These are phyloP conservation scores for Triangularia verruculosa DNA, from an alignment of 2,329 filamentous ascomycete genomes.

Conservation along the genomic window DNA sequence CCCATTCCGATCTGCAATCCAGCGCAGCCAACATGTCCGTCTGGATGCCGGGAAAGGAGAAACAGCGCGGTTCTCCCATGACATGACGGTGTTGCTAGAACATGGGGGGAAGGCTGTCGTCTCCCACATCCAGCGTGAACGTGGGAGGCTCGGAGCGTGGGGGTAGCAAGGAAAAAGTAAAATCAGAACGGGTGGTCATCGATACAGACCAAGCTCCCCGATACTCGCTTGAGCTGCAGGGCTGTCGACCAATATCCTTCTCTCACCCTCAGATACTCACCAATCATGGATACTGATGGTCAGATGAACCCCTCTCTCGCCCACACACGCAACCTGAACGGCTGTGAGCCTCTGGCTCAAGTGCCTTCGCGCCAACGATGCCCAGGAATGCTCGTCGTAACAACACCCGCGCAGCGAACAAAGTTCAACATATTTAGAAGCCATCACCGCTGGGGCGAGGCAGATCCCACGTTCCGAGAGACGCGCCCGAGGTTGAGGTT, in stretches of 20 bases:
- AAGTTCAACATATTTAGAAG: not conserved
- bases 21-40: not conserved
- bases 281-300: conserved; percentile 1
- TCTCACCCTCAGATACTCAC: not conserved
- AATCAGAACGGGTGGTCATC: conserved; percentile 9
- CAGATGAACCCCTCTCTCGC: not conserved
- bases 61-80: not conserved
- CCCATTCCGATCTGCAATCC: not conserved
- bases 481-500: not conserved
- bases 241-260: not conserved
- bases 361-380: not conserved
- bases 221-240: conserved; percentile 18
- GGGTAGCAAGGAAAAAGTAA: conserved; percentile 9
- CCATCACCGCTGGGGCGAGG: not conserved
- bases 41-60: not conserved
- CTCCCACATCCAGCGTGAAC: not conserved
- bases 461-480: conserved; percentile 1
- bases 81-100: conserved; percentile 9
- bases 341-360: not conserved
- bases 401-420: not conserved
- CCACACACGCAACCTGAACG: not conserved
- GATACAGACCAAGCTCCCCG: not conserved
- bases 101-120: too few species aligned
- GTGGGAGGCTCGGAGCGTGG: conserved; percentile 13
- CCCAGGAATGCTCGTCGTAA: not conserved